Evolutionary conservation across 2,329 filamentous ascomycete species (phyloP), one percentile per base, ranked within the genome.

Genomic region (Xylariaceae sp.): DNA sequence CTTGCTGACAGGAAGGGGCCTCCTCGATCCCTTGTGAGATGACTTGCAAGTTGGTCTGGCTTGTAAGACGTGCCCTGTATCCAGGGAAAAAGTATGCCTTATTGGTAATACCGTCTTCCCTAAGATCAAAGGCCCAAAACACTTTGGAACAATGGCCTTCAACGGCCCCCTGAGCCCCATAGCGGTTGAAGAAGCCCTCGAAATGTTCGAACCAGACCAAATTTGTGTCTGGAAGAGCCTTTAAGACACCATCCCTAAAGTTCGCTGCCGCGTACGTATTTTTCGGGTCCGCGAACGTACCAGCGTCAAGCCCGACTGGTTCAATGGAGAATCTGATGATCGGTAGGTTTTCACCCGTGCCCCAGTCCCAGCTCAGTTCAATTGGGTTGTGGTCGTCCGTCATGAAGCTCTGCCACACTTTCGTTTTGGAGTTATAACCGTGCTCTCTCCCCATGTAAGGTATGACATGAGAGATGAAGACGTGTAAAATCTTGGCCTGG

Each of bases 291-390:
- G 56, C 46, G 6, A 33, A 11, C 5, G 60, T 68, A 1, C 70
- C 71, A 4, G 72, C 71, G n/a, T 61, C 45, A 2, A 43, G 46
- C 11, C 64, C 61, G 19, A 76, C 67, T 0, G 74, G 71, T 48
- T 76, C 74, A 1, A 73, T 60, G 1, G 70, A 69, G 24, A 69
- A 75, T 1, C 73, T 60, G 16, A 76, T 64, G 0, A 50, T 67
- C n/a, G 73, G 71, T 1, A 48, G 36, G 0, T 52, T 43, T 2
- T n/a, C 26, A 0, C 63, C 61, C 1, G 55, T 56, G n/a, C 49
- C 28, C 65, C 70, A 75, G 14, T 70, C 69, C 74, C 74, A 76
- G 58, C 74, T 76, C 2, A 76, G 53, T 58, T 76, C 74, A 6
- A 76, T 62, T 0, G 74, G 75, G 1, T 65, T 71, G 40, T 70